Evolutionary conservation across 345 rosid species (phyloP).

Genomic region (Anastatica hierochuntica): DNA sequence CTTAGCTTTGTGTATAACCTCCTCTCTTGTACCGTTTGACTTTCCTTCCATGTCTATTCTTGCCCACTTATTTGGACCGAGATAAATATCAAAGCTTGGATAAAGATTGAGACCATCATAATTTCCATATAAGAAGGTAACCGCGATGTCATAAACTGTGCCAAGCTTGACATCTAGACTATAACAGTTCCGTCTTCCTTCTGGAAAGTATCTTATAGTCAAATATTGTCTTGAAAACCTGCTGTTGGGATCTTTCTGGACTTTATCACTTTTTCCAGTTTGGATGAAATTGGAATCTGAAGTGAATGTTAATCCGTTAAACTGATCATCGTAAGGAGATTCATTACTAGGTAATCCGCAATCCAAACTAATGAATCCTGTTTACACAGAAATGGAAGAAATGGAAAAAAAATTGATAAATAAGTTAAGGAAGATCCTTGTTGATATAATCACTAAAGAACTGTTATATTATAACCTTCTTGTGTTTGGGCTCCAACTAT

Average conservation of each 20-base stretch:
- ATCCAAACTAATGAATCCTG: slow-evolving; percentile 43
- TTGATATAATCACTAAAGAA: too few relatives aligned
- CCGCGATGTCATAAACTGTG: slow-evolving; percentile 21
- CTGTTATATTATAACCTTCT: slow-evolving; percentile 12
- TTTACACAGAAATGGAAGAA: neutral
- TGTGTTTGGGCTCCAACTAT: slow-evolving; percentile 10
- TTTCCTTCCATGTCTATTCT: slow-evolving; percentile 11
- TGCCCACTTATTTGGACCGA: slow-evolving; percentile 35
- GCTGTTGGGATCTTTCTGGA: neutral
- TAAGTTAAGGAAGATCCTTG: neutral
- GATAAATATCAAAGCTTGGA: slow-evolving; percentile 30
- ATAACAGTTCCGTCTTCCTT: slow-evolving; percentile 38
- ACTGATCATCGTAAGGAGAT: slow-evolving; percentile 12
- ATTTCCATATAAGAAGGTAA: slow-evolving; percentile 30
- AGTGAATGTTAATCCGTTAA: slow-evolving; percentile 18
- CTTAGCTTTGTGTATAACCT: slow-evolving; percentile 29
- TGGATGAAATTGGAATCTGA: slow-evolving; percentile 24
- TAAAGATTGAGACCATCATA: slow-evolving; percentile 26
- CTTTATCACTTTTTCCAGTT: slow-evolving; percentile 5
- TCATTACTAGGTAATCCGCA: slow-evolving; percentile 27
- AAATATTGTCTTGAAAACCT: neutral
- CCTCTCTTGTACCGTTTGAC: neutral
- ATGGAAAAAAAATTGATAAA: neutral
- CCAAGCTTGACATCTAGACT: slow-evolving; percentile 8
- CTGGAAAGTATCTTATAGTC: slow-evolving; percentile 25